Evolutionary conservation across 257 asterid genomes (phyloP), one percentile per base, ranked within the genome.

Genomic region (Nicotiana attenuata): DNA sequence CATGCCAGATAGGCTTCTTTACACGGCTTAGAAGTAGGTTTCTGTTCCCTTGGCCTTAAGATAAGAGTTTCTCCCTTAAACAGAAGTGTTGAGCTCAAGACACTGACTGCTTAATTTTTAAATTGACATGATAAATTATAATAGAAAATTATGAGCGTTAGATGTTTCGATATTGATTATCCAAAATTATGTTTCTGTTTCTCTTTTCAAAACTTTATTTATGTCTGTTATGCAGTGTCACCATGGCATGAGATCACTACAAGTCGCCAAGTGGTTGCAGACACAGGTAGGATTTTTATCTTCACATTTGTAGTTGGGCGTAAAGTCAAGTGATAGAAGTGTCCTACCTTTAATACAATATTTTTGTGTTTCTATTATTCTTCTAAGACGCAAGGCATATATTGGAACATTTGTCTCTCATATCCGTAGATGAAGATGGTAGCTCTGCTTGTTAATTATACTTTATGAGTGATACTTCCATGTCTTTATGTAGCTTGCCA

Each of bases 261-360:
- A 95, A 85, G 98, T 92, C 41, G 97, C 99, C 66, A 96, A 93
- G 80, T 95, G 99, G 99, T 87, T 95, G 97, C 98, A 89, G 89
- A 89, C 94, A 33, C 98, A 95, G 98, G 98, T 95, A 75, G 69
- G 81, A 5, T 75, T 80, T 24, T 75, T 75, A 15, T 60, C 41
- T 75, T 75, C 63, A 41, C 50, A 47, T 26, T 26, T 50, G 10
- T 75, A 75, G 38, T 75, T 75, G 41, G 33, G 61, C 26, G 52
- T 81, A 71, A 71, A 3, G 63, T 50, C 41, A 24, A 50, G 29
- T 24, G 79, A 75, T 50, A 14, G 15, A 50, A 10, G 5, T 75
- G 63, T 75, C 26, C 63, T 14, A 75, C 80, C 16, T 73, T 57
- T 73, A 73, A 69, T 45, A 20, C 13, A 45, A 76, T 80, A 82